Evolutionary conservation across 768 basidiomycete species (phyloP).

Genomic region (Auricularia cornea): DNA sequence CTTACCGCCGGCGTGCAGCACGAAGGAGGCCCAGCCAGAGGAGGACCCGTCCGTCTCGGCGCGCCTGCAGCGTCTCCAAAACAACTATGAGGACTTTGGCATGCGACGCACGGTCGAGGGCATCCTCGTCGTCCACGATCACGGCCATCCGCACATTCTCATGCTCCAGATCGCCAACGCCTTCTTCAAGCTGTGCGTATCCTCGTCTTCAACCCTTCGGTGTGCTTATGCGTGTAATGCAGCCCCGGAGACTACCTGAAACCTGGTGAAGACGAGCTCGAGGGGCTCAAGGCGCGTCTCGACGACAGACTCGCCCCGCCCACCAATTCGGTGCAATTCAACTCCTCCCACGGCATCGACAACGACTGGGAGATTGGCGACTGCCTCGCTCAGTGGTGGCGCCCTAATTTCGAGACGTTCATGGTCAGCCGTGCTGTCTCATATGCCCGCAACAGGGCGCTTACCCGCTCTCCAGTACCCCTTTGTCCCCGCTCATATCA

Average conservation of each 20-base stretch:
- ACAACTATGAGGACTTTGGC: conserved; percentile 95
- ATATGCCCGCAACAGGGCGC: not conserved
- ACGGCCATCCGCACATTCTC: conserved; percentile 94
- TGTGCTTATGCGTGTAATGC: conserved; percentile 1
- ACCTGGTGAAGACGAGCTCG: conserved; percentile 88
- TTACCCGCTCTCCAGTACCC: conserved; percentile 55
- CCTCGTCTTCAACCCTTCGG: not conserved
- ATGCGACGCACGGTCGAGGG: conserved; percentile 94
- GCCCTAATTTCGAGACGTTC: conserved; percentile 97
- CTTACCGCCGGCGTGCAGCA: conserved; percentile 46
- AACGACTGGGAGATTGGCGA: conserved; percentile 97
- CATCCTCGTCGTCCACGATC: conserved; percentile 86
- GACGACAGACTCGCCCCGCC: conserved; percentile 86
- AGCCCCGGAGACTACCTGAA: conserved; percentile 99
- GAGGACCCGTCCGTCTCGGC: conserved; percentile 96
- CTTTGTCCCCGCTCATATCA: conserved; percentile 90
- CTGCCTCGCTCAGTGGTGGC: conserved; percentile 96
- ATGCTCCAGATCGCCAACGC: conserved; percentile 98
- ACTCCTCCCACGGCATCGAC: conserved; percentile 64
- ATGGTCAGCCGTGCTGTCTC: conserved; percentile 47
- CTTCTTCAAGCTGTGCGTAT: conserved; percentile 95
- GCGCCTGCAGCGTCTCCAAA: conserved; percentile 86
- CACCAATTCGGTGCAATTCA: conserved; percentile 58
- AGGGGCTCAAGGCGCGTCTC: conserved; percentile 81
- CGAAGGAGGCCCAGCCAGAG: conserved; percentile 93